Conservation (phyloP, 2,329 filamentous ascomycete species). For the Aspergillus pseudotamarii region DNA sequence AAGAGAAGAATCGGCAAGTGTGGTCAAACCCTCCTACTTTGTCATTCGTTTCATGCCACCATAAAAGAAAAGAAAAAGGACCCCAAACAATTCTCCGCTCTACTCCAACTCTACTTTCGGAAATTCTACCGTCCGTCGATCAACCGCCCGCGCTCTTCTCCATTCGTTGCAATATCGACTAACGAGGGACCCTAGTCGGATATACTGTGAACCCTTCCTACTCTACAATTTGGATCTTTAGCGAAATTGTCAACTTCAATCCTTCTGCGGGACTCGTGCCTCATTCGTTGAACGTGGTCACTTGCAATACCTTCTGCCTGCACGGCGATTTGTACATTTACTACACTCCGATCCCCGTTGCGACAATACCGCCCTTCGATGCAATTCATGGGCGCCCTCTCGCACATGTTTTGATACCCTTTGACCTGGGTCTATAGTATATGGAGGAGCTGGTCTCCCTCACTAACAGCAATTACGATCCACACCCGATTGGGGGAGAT, state of each 20-base stretch:
- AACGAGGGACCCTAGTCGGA: constrained; percentile 14
- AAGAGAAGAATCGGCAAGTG: neutral
- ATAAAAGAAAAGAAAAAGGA: neutral
- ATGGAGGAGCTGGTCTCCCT: constrained; percentile 49
- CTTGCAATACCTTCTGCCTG: constrained; percentile 9
- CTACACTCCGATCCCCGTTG: neutral
- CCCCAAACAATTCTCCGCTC: constrained; percentile 17
- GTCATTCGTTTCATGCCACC: constrained; percentile 10
- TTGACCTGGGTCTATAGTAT: constrained; percentile 22
- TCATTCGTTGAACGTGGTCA: constrained; percentile 14
- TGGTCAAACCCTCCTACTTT: neutral
- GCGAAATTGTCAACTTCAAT: constrained; percentile 8
- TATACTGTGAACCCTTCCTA: neutral
- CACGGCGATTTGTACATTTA: constrained; percentile 9
- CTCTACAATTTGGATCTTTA: constrained; percentile 9
- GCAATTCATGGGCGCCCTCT: constrained; percentile 5
- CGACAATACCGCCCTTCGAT: constrained; percentile 14
- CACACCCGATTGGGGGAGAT: constrained; percentile 30
- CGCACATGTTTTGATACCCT: constrained; percentile 19
- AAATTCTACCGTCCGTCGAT: constrained; percentile 23
- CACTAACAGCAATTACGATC: constrained; percentile 23
- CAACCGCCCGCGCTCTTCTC: constrained; percentile 23
- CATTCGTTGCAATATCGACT: constrained; percentile 15
- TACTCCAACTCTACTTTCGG: constrained; percentile 17
- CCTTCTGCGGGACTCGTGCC: constrained; percentile 8